A percentile compares a stretch with the other conserved stretches of the same genome.
Evolutionary conservation across 805 yeast genomes (phyloP).

Genomic region (Myxozyma vanderwaltii): DNA sequence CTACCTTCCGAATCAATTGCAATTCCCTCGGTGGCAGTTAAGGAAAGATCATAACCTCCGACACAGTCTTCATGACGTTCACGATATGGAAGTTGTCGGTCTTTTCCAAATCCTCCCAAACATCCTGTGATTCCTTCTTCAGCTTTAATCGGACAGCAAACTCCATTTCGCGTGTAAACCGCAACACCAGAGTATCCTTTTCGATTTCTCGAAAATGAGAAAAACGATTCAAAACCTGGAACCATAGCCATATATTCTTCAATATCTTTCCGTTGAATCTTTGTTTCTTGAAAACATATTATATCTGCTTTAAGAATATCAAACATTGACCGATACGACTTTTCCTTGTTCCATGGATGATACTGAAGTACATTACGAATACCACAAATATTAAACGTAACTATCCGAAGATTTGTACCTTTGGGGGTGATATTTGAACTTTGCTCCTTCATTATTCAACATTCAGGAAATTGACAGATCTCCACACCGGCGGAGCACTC

Average conservation of each 20-base stretch:
- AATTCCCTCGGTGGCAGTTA: conserved; percentile 44
- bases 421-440: background rate
- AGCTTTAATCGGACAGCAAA: conserved; percentile 48
- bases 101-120: conserved; percentile 38
- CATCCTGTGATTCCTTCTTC: conserved; percentile 92
- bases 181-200: conserved; percentile 95
- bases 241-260: conserved; percentile 54
- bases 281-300: conserved; percentile 84
- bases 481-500: no score
- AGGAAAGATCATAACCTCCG: conserved; percentile 34
- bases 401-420: conserved; percentile 43
- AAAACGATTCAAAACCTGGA: conserved; percentile 61
- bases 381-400: conserved; percentile 86
- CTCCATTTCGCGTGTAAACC: conserved; percentile 64
- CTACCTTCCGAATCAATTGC: conserved; percentile 83
- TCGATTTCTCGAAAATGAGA: conserved; percentile 65
- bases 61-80: conserved; percentile 37
- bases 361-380: conserved; percentile 76
- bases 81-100: conserved; percentile 35
- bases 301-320: conserved; percentile 66
- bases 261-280: conserved; percentile 57
- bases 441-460: background rate
- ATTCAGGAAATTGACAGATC: no score
- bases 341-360: conserved; percentile 73
- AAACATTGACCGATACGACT: conserved; percentile 51